Percentiles rank a stretch among this genome's conserved stretches.
Evolutionary conservation across 129 eudicot genomes (phyloP).

Genomic region (Centella asiatica): DNA sequence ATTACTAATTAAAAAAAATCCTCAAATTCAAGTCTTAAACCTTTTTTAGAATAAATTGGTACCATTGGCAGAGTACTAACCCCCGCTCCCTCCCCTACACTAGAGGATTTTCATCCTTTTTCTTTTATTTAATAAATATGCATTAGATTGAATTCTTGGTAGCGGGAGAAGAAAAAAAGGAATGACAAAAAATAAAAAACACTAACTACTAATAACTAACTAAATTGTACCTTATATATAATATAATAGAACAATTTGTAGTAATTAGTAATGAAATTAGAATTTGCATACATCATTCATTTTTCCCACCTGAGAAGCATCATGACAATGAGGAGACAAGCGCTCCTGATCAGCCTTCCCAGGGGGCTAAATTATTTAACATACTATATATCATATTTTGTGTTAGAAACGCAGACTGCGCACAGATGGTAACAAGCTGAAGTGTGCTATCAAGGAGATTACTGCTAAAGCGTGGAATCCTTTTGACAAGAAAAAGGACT

Average conservation of each 20-base stretch:
- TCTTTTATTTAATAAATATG: too few relatives aligned
- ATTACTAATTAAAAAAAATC: too few relatives aligned
- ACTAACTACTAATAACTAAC: too few relatives aligned
- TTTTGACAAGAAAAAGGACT: neutral
- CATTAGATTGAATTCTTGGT: too few relatives aligned
- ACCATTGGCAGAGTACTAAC: too few relatives aligned
- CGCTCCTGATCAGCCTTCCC: constrained; percentile 32
- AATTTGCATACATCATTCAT: neutral
- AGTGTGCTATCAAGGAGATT: neutral
- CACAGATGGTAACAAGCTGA: neutral
- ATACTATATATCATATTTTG: constrained; percentile 1
- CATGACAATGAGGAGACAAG: constrained; percentile 7
- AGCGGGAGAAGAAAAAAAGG: too few relatives aligned
- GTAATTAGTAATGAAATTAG: neutral
- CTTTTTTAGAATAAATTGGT: too few relatives aligned
- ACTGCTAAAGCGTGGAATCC: neutral
- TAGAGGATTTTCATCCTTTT: too few relatives aligned
- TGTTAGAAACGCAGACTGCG: constrained; percentile 9
- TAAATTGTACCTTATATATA: neutral
- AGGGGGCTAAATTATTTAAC: constrained; percentile 19
- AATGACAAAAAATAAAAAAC: too few relatives aligned
- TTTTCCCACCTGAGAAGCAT: constrained; percentile 8
- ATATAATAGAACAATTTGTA: too few relatives aligned
- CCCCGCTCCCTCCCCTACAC: too few relatives aligned
- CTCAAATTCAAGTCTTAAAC: too few relatives aligned